Percentiles rank a stretch among this genome's conserved stretches.
Conservation (phyloP, 2,329 filamentous ascomycete genomes). For the Cercospora nicotianae region DNA sequence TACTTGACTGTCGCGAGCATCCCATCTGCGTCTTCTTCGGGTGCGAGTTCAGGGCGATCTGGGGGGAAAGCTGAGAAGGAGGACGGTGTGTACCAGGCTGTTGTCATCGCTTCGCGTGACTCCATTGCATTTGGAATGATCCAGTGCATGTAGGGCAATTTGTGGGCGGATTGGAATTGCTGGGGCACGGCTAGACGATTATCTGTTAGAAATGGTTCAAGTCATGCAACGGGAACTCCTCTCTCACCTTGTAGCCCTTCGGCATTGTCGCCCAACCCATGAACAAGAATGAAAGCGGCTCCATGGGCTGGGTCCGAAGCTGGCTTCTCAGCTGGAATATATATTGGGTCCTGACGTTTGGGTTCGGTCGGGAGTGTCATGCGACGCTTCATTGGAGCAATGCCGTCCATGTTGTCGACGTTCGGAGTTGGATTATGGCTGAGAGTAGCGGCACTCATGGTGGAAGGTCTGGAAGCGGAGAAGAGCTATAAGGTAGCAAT, state of each 20-base stretch:
- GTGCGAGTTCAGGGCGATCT: conserved; percentile 38
- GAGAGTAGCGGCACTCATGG: conserved; percentile 10
- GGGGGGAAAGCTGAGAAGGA: conserved; percentile 41
- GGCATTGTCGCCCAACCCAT: conserved; percentile 49
- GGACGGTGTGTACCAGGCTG: conserved; percentile 51
- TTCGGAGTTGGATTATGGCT: conserved; percentile 13
- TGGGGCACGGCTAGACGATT: conserved; percentile 32
- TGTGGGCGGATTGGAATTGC: conserved; percentile 49
- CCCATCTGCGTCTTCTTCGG: conserved; percentile 47
- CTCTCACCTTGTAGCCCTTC: conserved; percentile 44
- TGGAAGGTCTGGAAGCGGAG: neutral
- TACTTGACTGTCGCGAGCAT: conserved; percentile 44
- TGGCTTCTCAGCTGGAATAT: conserved; percentile 40
- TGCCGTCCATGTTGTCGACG: conserved; percentile 21
- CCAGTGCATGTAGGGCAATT: conserved; percentile 53
- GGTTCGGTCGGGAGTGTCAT: conserved; percentile 36
- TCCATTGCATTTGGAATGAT: conserved; percentile 53
- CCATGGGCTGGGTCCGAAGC: conserved; percentile 40
- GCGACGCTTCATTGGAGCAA: conserved; percentile 26
- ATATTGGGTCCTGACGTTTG: conserved; percentile 39
- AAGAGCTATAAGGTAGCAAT: neutral
- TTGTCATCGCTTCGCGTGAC: conserved; percentile 46
- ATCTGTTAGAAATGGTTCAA: neutral
- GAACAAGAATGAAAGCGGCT: conserved; percentile 50
- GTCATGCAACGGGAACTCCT: neutral